Conservation (phyloP, 1,284 basidiomycete genomes). For the Irpex lacteus region DNA sequence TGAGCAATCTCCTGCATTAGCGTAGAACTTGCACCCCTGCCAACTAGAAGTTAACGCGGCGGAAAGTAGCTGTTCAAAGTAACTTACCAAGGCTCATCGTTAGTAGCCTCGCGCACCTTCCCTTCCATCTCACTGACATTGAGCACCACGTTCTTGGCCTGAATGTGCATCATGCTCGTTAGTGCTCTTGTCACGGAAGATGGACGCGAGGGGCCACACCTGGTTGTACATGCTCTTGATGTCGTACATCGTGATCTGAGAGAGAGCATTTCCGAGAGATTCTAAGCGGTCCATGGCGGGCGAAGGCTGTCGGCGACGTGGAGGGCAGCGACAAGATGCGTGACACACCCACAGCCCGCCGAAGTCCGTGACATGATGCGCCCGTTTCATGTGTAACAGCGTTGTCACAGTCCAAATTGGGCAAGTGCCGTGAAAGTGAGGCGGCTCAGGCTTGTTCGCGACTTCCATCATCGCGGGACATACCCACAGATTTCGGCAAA, state of each 20-base stretch:
- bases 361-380: not conserved
- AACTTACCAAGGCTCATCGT: constrained; percentile 92
- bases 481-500: not conserved
- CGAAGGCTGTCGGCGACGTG: constrained; percentile 8
- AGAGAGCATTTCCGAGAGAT: constrained; percentile 63
- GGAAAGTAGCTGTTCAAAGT: not conserved
- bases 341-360: not conserved
- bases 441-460: not conserved
- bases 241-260: constrained; percentile 86
- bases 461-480: not conserved
- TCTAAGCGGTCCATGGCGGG: constrained; percentile 48
- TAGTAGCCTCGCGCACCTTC: constrained; percentile 96
- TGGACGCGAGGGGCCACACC: constrained; percentile 38
- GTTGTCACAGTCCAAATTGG: not conserved
- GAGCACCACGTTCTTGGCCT: constrained; percentile 89
- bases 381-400: not conserved
- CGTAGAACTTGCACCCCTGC: constrained; percentile 95
- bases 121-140: constrained; percentile 98
- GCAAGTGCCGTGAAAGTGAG: constrained; percentile 2
- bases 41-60: constrained; percentile 3
- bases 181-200: not conserved
- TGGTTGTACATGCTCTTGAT: constrained; percentile 93
- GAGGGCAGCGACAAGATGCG: constrained; percentile 5
- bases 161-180: not conserved
- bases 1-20: constrained; percentile 98